Evolutionary conservation across 768 basidiomycete species (phyloP), one percentile per base, ranked within the genome.

Genomic region (Flagelloscypha sp.): DNA sequence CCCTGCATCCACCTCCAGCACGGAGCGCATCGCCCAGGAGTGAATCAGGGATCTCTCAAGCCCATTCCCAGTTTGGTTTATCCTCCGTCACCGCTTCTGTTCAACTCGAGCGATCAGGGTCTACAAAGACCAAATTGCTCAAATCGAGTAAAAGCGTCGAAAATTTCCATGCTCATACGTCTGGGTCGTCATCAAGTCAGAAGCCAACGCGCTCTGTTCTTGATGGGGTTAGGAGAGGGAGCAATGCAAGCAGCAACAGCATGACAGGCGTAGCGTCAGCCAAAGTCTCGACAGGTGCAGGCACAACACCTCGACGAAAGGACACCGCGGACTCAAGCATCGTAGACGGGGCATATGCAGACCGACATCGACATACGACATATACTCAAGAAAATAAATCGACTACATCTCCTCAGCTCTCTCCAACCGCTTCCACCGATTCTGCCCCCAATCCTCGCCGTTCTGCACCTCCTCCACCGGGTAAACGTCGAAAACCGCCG

Each of bases 131-230:
- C 27, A 75, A 65, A 41, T 57, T 65, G 5, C 41, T 79, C 37
- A 84, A 83, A 53, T 53, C 69, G 21, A 79, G 74, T 54, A 74
- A 74, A 45, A 86, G 84, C 46, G 73, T 69, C 21, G 82, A 85
- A 51, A 65, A 74, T 42, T 37, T 83, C 15, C 65, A 67, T 36
- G 35, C 50, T 9, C 21, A 19, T 6, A 39, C 5, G 46, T 47
- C 20, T 36, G 41, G 22, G 52, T 48, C 27, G 28, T 53, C 27
- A 30, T 35, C 46, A 33, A 44, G 45, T 13, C 56, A 52, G 31
- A 50, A 48, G 12, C 43, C 54, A 15, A 49, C 55, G 24, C 58
- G 61, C 25, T 57, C 59, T 2, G 50, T 46, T 4, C 57, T 56
- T 7, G 66, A 63, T 31, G 48, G 50, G 18, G 22, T 58, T n/a